A percentile compares a stretch with the other conserved stretches of the same genome.
Evolutionary conservation across 345 rosid species (phyloP).

Genomic region (Conringia planisiliqua): DNA sequence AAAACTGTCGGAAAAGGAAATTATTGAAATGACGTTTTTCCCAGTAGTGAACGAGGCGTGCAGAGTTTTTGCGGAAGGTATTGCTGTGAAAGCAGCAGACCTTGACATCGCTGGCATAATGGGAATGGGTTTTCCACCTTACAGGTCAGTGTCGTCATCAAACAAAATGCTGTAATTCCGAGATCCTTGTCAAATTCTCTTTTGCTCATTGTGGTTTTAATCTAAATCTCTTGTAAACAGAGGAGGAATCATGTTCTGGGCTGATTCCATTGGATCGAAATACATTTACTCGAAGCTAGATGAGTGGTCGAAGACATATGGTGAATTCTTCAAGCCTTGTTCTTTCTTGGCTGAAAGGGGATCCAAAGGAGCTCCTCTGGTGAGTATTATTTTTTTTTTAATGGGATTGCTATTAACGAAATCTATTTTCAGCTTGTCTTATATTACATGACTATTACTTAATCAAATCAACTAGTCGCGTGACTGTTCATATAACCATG

Average conservation of each 20-base stretch:
- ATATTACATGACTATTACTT: not conserved
- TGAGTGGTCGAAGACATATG: constrained; percentile 76
- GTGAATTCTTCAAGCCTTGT: constrained; percentile 93
- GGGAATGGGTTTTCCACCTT: constrained; percentile 98
- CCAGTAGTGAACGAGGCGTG: constrained; percentile 98
- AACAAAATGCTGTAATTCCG: not conserved
- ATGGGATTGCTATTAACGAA: not conserved
- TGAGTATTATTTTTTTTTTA: constrained; percentile 6
- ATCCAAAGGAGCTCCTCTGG: constrained; percentile 67
- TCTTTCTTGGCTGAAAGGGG: constrained; percentile 80
- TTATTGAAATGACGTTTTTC: constrained; percentile 88
- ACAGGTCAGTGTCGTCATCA: constrained; percentile 50
- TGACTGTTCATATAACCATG: not conserved
- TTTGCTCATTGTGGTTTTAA: not conserved
- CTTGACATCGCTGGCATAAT: constrained; percentile 81
- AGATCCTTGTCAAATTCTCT: not conserved
- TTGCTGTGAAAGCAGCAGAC: constrained; percentile 90
- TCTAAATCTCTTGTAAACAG: constrained; percentile 38
- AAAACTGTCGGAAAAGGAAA: constrained; percentile 72
- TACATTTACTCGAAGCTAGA: constrained; percentile 65
- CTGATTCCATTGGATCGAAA: constrained; percentile 74
- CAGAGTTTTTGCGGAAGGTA: constrained; percentile 85
- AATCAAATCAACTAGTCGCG: not conserved
- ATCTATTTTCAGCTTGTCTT: not conserved
- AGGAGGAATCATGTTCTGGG: constrained; percentile 98